Conservation (phyloP, 495 filamentous ascomycete species). For the Tuber aestivum region DNA sequence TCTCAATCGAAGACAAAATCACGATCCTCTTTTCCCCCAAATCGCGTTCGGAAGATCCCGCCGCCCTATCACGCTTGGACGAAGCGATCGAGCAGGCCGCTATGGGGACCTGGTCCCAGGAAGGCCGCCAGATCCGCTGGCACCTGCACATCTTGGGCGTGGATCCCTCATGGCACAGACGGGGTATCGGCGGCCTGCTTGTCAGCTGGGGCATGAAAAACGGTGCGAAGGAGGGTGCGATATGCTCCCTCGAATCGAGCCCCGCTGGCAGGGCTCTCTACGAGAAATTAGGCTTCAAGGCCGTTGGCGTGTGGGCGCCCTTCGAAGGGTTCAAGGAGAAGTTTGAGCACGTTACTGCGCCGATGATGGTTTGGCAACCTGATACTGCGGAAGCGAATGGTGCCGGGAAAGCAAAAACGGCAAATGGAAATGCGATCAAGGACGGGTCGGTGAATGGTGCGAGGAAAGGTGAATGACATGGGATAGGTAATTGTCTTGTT, state of each 20-base stretch:
- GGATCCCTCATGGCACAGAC: constrained; percentile 24
- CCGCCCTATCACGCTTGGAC: background rate
- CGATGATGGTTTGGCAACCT: background rate
- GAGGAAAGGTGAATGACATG: background rate
- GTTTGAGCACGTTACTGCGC: background rate
- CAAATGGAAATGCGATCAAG: background rate
- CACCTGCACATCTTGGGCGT: constrained; percentile 29
- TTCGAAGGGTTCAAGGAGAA: background rate
- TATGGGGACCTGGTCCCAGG: background rate
- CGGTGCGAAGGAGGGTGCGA: constrained; percentile 28
- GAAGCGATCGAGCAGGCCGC: constrained; percentile 5
- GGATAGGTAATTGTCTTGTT: background rate
- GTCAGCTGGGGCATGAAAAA: constrained; percentile 31
- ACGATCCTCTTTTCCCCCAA: background rate
- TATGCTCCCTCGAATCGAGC: constrained; percentile 35
- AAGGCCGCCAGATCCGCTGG: constrained; percentile 16
- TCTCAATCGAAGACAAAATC: constrained; percentile 10
- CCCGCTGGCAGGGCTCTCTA: constrained; percentile 29
- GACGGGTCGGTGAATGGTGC: constrained; percentile 3
- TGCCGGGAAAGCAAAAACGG: background rate
- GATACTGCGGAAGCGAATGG: background rate
- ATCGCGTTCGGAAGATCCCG: constrained; percentile 17
- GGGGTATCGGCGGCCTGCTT: constrained; percentile 27
- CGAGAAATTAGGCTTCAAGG: constrained; percentile 32
- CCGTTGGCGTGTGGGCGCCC: background rate